phyloP scores from a whole-genome alignment of 2,329 filamentous ascomycete species.

The Eurotiales sp. region DNA sequence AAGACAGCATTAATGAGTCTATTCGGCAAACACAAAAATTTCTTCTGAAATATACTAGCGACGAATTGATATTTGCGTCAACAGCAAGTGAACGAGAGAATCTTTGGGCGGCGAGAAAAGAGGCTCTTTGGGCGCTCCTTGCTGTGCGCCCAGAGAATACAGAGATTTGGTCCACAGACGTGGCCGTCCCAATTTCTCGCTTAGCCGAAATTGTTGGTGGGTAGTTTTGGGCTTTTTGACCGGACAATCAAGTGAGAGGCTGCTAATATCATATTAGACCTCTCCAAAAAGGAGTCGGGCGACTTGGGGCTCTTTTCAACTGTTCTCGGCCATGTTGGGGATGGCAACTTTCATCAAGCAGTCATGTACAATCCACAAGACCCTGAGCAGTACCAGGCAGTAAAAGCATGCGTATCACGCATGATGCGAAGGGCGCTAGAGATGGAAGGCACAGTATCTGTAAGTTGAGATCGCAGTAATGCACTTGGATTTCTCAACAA shows the following conservation, averaged over 20 bases:
- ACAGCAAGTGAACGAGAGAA: constrained; percentile 67
- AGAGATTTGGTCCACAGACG: constrained; percentile 80
- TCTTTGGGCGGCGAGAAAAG: constrained; percentile 79
- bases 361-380: constrained; percentile 38
- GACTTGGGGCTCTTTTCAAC: constrained; percentile 57
- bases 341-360: constrained; percentile 70
- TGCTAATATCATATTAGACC: constrained; percentile 47
- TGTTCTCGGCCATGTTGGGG: constrained; percentile 69
- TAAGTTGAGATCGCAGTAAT: not conserved
- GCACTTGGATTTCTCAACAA: not conserved
- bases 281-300: constrained; percentile 62
- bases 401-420: constrained; percentile 69
- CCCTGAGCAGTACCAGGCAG: constrained; percentile 62
- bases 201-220: constrained; percentile 59
- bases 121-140: constrained; percentile 78
- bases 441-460: constrained; percentile 74
- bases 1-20: constrained; percentile 71
- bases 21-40: constrained; percentile 63
- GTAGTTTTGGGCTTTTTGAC: too few species aligned
- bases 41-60: constrained; percentile 61
- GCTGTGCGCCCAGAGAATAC: constrained; percentile 58
- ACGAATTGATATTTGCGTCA: constrained; percentile 70
- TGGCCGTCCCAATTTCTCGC: constrained; percentile 73
- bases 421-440: constrained; percentile 86
- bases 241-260: too few species aligned